A percentile compares a stretch with the other conserved stretches of the same genome.
Evolutionary conservation across 305 asterid species (phyloP).

Genomic region (Nicotiana rustica): DNA sequence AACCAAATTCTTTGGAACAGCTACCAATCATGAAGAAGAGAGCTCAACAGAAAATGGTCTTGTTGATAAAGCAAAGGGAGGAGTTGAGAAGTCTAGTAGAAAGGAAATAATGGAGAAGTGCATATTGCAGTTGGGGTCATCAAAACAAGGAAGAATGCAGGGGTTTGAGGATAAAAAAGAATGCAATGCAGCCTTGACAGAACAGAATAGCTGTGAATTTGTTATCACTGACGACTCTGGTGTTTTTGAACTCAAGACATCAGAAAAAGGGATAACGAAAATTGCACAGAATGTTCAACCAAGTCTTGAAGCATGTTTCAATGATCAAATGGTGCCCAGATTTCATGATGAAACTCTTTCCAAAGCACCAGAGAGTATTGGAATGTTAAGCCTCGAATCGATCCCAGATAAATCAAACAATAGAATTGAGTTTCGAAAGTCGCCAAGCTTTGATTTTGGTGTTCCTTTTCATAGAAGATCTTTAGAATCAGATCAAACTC

Average conservation of each 20-base stretch:
- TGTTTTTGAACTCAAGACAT: conserved; percentile 24
- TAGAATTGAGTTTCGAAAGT: conserved; percentile 52
- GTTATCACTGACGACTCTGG: conserved; percentile 29
- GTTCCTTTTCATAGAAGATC: conserved; percentile 50
- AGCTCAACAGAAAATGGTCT: conserved; percentile 29
- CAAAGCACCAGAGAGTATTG: conserved; percentile 30
- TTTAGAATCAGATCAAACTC: conserved; percentile 77
- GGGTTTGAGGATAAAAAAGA: conserved; percentile 32
- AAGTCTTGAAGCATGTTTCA: conserved; percentile 2
- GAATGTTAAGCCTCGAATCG: conserved; percentile 41
- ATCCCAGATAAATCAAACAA: conserved; percentile 35
- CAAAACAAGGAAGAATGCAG: conserved; percentile 10
- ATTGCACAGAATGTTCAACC: conserved; percentile 32
- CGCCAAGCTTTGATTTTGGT: conserved; percentile 78
- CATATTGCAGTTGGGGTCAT: background rate
- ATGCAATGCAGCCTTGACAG: background rate
- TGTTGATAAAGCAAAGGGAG: conserved; percentile 24
- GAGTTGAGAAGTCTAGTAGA: conserved; percentile 20
- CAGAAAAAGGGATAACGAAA: conserved; percentile 31
- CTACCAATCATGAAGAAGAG: conserved; percentile 35
- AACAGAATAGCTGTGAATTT: conserved; percentile 4
- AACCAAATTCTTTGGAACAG: conserved; percentile 26
- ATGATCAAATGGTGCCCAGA: conserved; percentile 20
- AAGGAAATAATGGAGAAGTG: background rate
- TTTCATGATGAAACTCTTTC: background rate